Evolutionary conservation across 2,329 filamentous ascomycete species (phyloP).

Genomic region (Sarocladiaceae sp.): DNA sequence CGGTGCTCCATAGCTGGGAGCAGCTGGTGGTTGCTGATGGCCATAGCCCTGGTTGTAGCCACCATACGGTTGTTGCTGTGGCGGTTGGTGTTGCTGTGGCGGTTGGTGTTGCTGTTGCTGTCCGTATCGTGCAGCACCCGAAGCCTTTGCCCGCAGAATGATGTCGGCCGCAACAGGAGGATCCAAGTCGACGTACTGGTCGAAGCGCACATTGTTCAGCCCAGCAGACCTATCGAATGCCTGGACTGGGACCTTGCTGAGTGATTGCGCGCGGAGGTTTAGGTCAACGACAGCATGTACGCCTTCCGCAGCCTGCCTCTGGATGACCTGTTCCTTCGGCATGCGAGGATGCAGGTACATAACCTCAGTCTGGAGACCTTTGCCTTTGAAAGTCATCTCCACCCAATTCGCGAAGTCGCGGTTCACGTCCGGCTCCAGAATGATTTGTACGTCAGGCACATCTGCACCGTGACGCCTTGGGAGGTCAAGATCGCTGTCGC

Average conservation of each 20-base stretch:
- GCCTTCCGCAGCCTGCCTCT: slow-evolving; percentile 81
- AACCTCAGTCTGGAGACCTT: slow-evolving; percentile 70
- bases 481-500: slow-evolving; percentile 60
- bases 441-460: slow-evolving; percentile 85
- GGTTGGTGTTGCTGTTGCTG: slow-evolving; percentile 26
- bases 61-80: slow-evolving; percentile 25
- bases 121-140: slow-evolving; percentile 24
- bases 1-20: slow-evolving; percentile 15
- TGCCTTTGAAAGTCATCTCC: slow-evolving; percentile 68
- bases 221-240: slow-evolving; percentile 79
- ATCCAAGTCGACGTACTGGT: slow-evolving; percentile 82
- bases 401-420: slow-evolving; percentile 81
- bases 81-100: slow-evolving; percentile 24
- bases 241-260: slow-evolving; percentile 73
- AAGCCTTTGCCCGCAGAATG: slow-evolving; percentile 64
- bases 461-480: slow-evolving; percentile 69
- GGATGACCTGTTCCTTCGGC: slow-evolving; percentile 73
- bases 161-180: slow-evolving; percentile 76
- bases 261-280: slow-evolving; percentile 62
- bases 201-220: slow-evolving; percentile 72
- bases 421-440: slow-evolving; percentile 74
- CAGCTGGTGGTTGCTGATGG: slow-evolving; percentile 18
- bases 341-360: slow-evolving; percentile 76
- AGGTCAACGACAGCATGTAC: slow-evolving; percentile 82
- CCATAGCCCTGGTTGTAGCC: slow-evolving; percentile 18